Percentiles rank a stretch among this genome's conserved stretches.
These are phyloP conservation scores for Lentinula guzmanii DNA, from an alignment of 768 basidiomycete species.

Conservation along the genomic window DNA sequence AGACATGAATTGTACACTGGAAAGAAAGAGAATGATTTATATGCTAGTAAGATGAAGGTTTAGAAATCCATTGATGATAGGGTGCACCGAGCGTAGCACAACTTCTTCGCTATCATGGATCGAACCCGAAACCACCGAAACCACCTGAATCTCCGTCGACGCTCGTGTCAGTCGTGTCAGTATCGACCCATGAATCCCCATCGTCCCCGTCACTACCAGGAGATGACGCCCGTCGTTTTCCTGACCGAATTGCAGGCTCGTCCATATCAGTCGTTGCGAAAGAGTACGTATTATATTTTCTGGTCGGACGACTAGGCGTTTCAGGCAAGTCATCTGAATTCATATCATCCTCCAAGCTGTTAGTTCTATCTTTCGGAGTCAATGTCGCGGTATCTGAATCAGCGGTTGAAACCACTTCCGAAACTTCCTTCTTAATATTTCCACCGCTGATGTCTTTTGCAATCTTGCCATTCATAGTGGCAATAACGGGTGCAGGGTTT, in stretches of 20 bases:
- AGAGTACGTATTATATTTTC: neutral
- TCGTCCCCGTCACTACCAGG: neutral
- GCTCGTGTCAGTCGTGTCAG: slow-evolving; percentile 7
- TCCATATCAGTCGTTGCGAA: neutral
- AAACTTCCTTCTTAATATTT: neutral
- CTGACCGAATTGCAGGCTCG: neutral
- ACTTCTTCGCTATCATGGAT: neutral
- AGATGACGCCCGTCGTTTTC: neutral
- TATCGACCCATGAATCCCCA: slow-evolving; percentile 5
- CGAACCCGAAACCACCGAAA: neutral
- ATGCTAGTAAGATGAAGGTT: neutral
- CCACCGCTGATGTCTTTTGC: neutral
- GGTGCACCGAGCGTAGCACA: neutral
- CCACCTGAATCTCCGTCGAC: neutral
- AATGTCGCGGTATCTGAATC: neutral
- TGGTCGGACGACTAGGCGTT: neutral
- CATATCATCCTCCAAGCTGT: neutral
- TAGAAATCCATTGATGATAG: too few relatives aligned
- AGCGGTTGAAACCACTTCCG: neutral
- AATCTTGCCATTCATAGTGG: neutral
- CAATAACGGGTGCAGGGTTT: slow-evolving; percentile 4
- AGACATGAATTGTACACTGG: neutral
- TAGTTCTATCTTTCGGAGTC: neutral
- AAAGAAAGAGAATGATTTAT: neutral
- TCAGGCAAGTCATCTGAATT: neutral